Evolutionary conservation across 139 green algal species (phyloP).

Genomic region (Desmodesmus armatus): DNA sequence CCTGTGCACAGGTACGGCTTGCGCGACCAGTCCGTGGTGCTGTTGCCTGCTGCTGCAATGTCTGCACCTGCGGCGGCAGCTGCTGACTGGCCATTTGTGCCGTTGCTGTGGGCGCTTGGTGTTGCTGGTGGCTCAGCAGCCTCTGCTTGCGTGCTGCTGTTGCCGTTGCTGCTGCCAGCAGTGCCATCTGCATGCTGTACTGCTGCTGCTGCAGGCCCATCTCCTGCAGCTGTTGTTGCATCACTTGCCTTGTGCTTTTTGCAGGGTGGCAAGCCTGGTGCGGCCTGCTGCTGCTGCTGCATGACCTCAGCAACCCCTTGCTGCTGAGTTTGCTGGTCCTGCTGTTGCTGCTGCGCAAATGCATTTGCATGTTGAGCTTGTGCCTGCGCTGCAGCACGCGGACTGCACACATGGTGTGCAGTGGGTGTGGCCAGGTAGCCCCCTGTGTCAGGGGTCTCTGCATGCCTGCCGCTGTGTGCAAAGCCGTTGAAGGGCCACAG

Average conservation of each 20-base stretch:
- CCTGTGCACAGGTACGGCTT: constrained; percentile 95
- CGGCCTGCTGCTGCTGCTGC: neutral
- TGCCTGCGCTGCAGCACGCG: neutral
- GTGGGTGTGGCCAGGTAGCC: neutral
- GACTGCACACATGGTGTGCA: neutral
- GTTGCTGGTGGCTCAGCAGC: neutral
- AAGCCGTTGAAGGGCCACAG: constrained; percentile 64
- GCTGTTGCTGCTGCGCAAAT: constrained; percentile 24
- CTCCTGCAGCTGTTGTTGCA: neutral
- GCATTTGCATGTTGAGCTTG: constrained; percentile 8
- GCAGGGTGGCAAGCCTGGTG: too few relatives aligned
- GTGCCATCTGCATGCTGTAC: neutral
- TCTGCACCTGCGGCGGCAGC: too few relatives aligned
- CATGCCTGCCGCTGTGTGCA: constrained; percentile 10
- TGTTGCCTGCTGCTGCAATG: neutral
- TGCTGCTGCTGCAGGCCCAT: neutral
- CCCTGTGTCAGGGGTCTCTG: neutral
- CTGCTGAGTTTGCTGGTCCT: neutral
- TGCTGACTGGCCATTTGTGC: too few relatives aligned
- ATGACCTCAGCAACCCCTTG: neutral
- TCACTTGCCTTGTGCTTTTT: too few relatives aligned
- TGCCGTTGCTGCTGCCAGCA: neutral
- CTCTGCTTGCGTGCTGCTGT: too few relatives aligned
- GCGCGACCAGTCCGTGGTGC: neutral
- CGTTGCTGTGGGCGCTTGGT: too few relatives aligned